Evolutionary conservation across 116 monocot genomes (phyloP), one percentile per base, ranked within the genome.

Genomic region (Iris pallida): DNA sequence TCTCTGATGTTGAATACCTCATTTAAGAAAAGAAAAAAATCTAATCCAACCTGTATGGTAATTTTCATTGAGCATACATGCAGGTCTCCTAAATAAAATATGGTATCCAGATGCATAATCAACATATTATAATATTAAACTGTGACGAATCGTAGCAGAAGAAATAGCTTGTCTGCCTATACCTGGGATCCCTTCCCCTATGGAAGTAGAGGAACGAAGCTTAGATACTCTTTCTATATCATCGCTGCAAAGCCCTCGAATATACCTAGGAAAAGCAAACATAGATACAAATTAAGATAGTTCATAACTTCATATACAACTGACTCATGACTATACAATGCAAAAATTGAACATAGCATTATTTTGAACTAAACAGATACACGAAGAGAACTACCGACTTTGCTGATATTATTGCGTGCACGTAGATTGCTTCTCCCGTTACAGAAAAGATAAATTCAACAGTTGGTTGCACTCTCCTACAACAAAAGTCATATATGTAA

Each of bases 391-490:
- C 44, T 42, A 79, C 92, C 17, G 12, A 96, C 96, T 89, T 96
- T 19, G 85, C 83, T 63, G 92, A 96, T 59, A 96, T 76, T 53
- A 92, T 49, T 51, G 74, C 84, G 66, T 92, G 89, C 63, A 89
- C 89, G 71, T 85, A 96, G 16, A 96, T 71, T 62, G 96, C 89
- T 74, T 96, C 96, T 68, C 92, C 96, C 19, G 82, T 89, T 30
- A 92, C 89, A 61, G 92, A 66, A 87, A 96, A 92, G 42, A 87
- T 53, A 69, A 96, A 92, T 63, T 96, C 96, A 75, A 88, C 40
- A 16, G 84, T 79, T 11, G 84, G 91, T 59, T 87, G 96, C 53
- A 64, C 55, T 74, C 84, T 81, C 81, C 92, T 96, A 47, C 63
- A 79, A 70, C 69, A 15, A 64, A 58, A 56, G 14, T 12, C 18